phyloP scores from a whole-genome alignment of 805 yeast genomes.

The Yamadazyma kitorensis region DNA sequence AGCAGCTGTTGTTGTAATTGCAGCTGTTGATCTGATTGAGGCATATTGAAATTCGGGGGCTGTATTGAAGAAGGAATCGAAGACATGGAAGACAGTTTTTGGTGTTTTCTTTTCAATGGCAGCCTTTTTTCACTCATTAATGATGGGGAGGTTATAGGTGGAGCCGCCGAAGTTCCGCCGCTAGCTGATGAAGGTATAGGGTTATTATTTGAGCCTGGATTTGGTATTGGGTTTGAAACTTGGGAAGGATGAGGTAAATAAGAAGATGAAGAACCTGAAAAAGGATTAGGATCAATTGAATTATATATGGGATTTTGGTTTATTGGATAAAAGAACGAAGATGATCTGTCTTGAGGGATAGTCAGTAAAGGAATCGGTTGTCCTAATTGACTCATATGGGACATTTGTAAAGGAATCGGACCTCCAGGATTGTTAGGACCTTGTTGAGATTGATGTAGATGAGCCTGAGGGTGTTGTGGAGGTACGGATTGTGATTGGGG shows the following conservation, averaged over 20 bases:
- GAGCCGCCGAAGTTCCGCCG: no score
- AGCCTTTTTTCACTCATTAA: no score
- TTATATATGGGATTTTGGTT: background rate
- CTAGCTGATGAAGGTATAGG: background rate
- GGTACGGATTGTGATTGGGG: constrained; percentile 10
- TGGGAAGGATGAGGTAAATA: constrained; percentile 1
- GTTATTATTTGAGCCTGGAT: background rate
- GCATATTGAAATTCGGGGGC: background rate
- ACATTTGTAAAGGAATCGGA: no score
- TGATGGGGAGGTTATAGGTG: no score
- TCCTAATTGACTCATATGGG: no score
- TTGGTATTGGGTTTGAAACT: constrained; percentile 1
- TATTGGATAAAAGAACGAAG: background rate
- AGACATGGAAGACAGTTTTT: constrained; percentile 8
- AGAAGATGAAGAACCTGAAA: constrained; percentile 1
- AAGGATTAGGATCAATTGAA: background rate
- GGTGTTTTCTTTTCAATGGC: constrained; percentile 9
- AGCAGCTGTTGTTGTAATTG: constrained; percentile 2
- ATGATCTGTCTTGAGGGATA: no score
- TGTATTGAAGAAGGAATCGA: constrained; percentile 5
- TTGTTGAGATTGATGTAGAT: constrained; percentile 5
- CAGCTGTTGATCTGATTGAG: constrained; percentile 1
- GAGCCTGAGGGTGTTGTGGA: background rate
- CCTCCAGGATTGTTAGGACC: no score
- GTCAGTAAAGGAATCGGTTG: no score